Evolutionary conservation across 1,284 basidiomycete genomes (phyloP), one percentile per base, ranked within the genome.

Genomic region (Heterobasidion irregulare): DNA sequence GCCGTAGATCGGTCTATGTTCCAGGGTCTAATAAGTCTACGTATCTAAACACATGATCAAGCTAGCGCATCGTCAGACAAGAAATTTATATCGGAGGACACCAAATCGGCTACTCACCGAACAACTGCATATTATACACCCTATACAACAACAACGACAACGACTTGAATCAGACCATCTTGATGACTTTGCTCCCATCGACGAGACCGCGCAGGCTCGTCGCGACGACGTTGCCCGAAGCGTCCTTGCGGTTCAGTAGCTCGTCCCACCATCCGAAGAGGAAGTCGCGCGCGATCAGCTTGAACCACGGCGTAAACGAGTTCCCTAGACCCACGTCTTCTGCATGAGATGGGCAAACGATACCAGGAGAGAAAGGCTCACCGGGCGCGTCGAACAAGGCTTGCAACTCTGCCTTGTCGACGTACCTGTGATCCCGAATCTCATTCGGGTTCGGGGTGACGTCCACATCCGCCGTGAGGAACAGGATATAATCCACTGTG

Each of bases 191-290:
- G 58, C 76, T 82, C 33, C 85, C 83, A 62, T 92, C 88, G n/a
- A 77, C 84, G 32, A 89, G 61, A 7, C 81, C 85, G 10, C 68
- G 77, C 8, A 92, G 76, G 60, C 74, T 84, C 68, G 84, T 83
- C 1, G 89, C 91, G 9, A 74, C 65, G 19, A 93, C 76, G 55
- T 79, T 76, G 8, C 89, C 89, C 36, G 82, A 68, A 12, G 60
- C 68, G 55, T 75, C 73, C 66, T 78, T 85, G 50, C 86, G 82
- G 38, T 74, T 75, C 53, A 92, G 66, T 55, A 99, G 82, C 63
- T 91, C 86, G 65, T 94, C 90, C 97, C 97, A 99, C 97, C 97
- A 99, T 13, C 92, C 93, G 69, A 96, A 98, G 52, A 99, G 79
- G 72, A 98, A 98, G 68, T 97, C 92, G 8, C 94, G 84, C 1